Base-by-base conservation (phyloP, 2,329 filamentous ascomycete genomes). In the Paracoccidioides brasiliensis region DNA sequence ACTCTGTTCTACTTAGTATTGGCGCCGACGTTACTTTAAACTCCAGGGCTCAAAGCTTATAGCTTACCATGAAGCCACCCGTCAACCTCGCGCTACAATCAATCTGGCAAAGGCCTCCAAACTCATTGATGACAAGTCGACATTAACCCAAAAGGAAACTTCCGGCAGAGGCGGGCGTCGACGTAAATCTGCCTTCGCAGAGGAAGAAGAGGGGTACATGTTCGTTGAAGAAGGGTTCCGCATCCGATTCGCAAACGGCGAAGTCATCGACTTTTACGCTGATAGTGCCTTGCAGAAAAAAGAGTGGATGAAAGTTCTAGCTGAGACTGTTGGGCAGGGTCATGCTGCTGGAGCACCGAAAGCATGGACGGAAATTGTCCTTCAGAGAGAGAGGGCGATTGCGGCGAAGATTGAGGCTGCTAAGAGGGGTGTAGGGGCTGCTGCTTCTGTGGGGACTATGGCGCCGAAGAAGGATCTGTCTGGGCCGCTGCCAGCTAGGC, bases 201-300 rank as follows among this genome's bases (percentile, higher is more conserved):
- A 97, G 71, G 93, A 98, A 62, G 93, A 98, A 72, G 93, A 98
- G 69, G 93, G 93, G 44, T 98, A 98, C 76, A 95, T 96, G 87
- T 98, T 98, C 69, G 91, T 98, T 54, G 93, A 98, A 70, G 93
- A 98, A 69, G 93, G 93, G 2, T 98, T 98, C 84, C 88, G 93
- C 43, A 95, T 98, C 69, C 89, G 91, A 56, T 98, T 98, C 73
- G 94, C 88, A 69, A 98, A 98, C 66, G 93, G 93, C 59, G 93
- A 98, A 73, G 84, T 95, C 60, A 98, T 98, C 67, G 91, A 97
- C 76, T 97, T 97, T 70, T 97, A 98, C 67, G 93, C 91, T 66
- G 91, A 97, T 71, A 90, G 83, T 37, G 81, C 84, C 1, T 81
- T 81, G 42, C 86, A 93, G 67, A 98, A 97, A 74, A 88, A 95